Base-by-base conservation (phyloP, 2,329 filamentous ascomycete genomes). In the Lecanicillium sp. region DNA sequence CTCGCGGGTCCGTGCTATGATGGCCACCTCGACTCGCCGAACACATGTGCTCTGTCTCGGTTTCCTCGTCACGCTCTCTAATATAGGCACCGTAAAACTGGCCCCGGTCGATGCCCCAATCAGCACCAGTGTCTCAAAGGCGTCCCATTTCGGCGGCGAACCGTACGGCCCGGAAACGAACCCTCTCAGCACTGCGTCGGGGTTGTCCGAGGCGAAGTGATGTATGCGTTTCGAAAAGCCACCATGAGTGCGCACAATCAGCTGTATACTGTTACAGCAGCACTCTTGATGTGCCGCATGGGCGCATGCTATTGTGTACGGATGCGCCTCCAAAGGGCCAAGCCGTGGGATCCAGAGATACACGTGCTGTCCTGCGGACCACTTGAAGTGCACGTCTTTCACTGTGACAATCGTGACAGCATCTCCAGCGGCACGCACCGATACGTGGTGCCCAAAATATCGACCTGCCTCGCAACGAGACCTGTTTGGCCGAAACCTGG, bases 31-130 rank as follows among this genome's bases (percentile, higher is more conserved):
- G 8, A 79, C 60, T 17, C 72, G 58, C 40, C 66, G 68, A 7
- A 66, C 69, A 46, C 76, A 80, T 10, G 62, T 65, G 3, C 57
- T 57, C 2, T 42, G 46, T 9, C 57, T 57, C 0, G 60, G 53
- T 22, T 63, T 60, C 20, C 34, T n/a, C 2, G 76, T 61, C 2
- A 77, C 60, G 44, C 66, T 69, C 46, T 80, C 75, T 1, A 80
- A 59, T 3, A 80, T 74, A 0, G 76, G 75, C 5, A 80, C 55
- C 2, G 72, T 76, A 40, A 76, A 80, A 4, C 75, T 79, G 2
- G 75, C 71, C n/a, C 77, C 77, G 0, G 77, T 81, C 1, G 76
- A 80, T 1, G 76, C 76, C 0, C 74, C 76, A 30, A 80, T 71
- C 4, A 81, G 60, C 4, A 81, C 59, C 31, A 80, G 54, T 1